These are phyloP conservation scores for Opeltia flavorubescens DNA, from an alignment of 495 filamentous ascomycete species.

Conservation along the genomic window DNA sequence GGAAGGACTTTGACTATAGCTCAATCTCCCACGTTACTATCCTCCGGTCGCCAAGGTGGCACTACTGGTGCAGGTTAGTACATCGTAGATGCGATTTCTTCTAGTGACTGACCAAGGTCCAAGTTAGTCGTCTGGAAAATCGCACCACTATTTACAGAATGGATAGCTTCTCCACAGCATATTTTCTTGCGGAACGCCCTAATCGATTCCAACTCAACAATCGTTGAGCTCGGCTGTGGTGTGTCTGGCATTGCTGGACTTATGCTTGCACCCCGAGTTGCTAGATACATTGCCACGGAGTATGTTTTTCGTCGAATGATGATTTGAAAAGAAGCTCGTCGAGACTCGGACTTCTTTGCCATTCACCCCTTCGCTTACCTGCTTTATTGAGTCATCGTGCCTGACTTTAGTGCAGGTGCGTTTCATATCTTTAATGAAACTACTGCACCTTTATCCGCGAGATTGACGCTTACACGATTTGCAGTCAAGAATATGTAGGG, in stretches of 20 bases:
- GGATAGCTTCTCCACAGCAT: constrained; percentile 53
- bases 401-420: background rate
- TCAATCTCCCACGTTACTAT: constrained; percentile 73
- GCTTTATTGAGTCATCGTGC: background rate
- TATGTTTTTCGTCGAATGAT: constrained; percentile 42
- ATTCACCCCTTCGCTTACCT: background rate
- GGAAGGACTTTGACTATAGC: constrained; percentile 60
- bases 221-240: constrained; percentile 80
- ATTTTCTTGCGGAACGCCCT: constrained; percentile 45
- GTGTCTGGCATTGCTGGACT: constrained; percentile 65
- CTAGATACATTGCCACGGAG: constrained; percentile 59
- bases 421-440: no score
- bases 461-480: background rate
- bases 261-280: constrained; percentile 43
- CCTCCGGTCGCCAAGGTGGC: constrained; percentile 61
- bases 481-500: background rate
- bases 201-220: constrained; percentile 37
- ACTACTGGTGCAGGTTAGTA: constrained; percentile 78
- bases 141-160: constrained; percentile 72
- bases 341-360: background rate
- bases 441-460: background rate
- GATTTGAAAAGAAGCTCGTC: background rate
- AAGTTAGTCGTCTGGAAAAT: constrained; percentile 78
- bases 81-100: background rate
- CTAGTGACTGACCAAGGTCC: background rate